Evolutionary conservation across 352 stramenopile genomes (phyloP), one percentile per base, ranked within the genome.

Genomic region (Phytopythium boreale): DNA sequence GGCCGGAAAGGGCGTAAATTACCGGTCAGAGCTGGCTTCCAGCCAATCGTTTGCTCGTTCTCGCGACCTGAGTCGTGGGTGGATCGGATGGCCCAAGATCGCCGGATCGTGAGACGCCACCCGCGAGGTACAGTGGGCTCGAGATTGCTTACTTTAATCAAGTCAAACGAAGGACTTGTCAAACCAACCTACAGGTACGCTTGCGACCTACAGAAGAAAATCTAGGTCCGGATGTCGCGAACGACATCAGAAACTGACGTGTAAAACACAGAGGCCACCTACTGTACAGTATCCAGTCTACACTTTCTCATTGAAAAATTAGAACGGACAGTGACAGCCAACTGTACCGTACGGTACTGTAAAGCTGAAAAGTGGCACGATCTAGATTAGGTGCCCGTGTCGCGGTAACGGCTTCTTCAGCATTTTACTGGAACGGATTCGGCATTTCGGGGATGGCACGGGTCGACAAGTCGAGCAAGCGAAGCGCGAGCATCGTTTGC

Each of bases 381-480:
- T 50, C 43, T 50, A 15, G 43, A 26, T 50, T 11, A 50, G 43
- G 12, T 26, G 43, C 2, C 43, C 43, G 46, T 52, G 46, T 52
- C 46, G 46, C 46, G n/a, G 46, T 31, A 29, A 52, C 47, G 24
- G 47, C 47, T 46, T 27, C 34, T 59, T 59, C 53, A 59, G 53
- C 53, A 41, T 59, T 41, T 46, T 59, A 34, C 53, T 3, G 51
- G 51, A 58, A 43, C 15, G 51, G 29, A 29, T 17, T 58, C 17
- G 29, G 17, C 0, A 55, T n/a, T 29, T 24, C 5, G 26, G 29
- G 2, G 20, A 26, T 8, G 27, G 26, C 24, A 27, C 24, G 44
- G 10, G 44, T 2, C 1, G 19, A 9, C 44, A 5, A 5, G 22
- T 53, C n/a, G 47, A 53, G n/a, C 47, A 34, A 53, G 47, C 47